Percentiles rank a stretch among this genome's conserved stretches.
Evolutionary conservation across 208 protist genomes (phyloP).

Genomic region (Phytomonas francai): DNA sequence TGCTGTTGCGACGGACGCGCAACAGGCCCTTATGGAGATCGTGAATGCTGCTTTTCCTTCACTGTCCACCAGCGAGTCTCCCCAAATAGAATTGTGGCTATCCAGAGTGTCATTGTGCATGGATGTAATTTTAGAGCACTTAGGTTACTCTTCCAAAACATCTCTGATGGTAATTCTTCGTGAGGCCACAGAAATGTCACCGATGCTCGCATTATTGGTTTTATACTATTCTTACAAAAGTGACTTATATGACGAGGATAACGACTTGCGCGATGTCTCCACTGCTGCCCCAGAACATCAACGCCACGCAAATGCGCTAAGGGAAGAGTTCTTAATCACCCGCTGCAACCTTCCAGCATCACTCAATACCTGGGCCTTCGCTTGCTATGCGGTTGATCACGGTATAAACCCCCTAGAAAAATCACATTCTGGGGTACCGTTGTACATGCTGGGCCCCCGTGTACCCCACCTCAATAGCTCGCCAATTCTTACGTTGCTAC

Average conservation of each 20-base stretch:
- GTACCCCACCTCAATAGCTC: slow-evolving; percentile 28
- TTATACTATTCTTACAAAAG: slow-evolving; percentile 39
- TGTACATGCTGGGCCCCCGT: slow-evolving; percentile 14
- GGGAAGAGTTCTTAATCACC: slow-evolving; percentile 36
- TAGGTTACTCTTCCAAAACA: slow-evolving; percentile 16
- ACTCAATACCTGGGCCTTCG: slow-evolving; percentile 34
- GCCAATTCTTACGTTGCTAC: slow-evolving; percentile 31
- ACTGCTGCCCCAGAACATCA: slow-evolving; percentile 14
- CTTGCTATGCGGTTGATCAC: slow-evolving; percentile 55
- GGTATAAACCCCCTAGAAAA: slow-evolving; percentile 20
- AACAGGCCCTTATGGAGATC: slow-evolving; percentile 9
- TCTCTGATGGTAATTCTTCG: neutral
- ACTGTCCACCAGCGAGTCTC: neutral
- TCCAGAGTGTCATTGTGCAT: slow-evolving; percentile 34
- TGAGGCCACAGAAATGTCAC: neutral
- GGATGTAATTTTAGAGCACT: slow-evolving; percentile 32
- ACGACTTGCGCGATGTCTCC: neutral
- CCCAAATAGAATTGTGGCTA: slow-evolving; percentile 21
- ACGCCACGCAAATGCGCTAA: slow-evolving; percentile 10
- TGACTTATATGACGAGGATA: neutral
- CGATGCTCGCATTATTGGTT: slow-evolving; percentile 44
- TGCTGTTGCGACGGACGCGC: slow-evolving; percentile 7
- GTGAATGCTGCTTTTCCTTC: neutral
- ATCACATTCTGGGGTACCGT: neutral
- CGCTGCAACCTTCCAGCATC: slow-evolving; percentile 30